Base-by-base conservation (phyloP, 1,284 basidiomycete species). In the Cutaneotrichosporon mucoides region DNA sequence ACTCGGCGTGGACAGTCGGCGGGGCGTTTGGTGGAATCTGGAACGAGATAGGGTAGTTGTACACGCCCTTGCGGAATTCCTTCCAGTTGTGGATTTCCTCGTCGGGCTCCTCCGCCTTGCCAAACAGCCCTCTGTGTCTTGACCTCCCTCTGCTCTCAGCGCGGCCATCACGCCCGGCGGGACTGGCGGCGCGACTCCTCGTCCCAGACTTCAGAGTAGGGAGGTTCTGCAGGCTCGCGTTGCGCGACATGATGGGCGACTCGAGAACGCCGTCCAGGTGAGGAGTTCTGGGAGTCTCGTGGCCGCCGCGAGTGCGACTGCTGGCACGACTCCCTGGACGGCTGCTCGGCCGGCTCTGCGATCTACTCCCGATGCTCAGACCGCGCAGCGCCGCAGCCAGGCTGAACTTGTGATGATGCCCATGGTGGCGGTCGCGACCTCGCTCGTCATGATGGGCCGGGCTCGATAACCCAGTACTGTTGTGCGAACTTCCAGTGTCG, bases 11-110 rank as follows among this genome's bases (percentile, higher is more conserved):
- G 59, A 96, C 81, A 0, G 87, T 87, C 0, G 95, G 91, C 4
- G 93, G 92, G 4, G 89, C 83, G 60, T 85, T 84, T 4, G 85
- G 82, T 0, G 94, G 92, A 51, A 99, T 86, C 4, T 87, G 82
- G 75, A 98, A 91, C 15, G 89, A 90, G 69, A 99, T 90, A 1
- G 94, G 93, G 75, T 93, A 99, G 45, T 88, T 92, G 76, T 98
- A 97, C 5, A 86, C 88, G n/a, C 92, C 92, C 80, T 89, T 88
- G 66, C 88, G 86, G 77, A 97, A 95, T 76, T 96, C 88, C 68
- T 88, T 89, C 89, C 92, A 97, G 10, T 86, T 85, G 47, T 79
- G 78, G 37, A 71, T 69, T 24, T 76, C 77, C 1, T 64, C 84
- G 77, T 56, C 82, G 66, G 72, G 70, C 10, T 81, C 81, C 41